Percentiles rank a stretch among this genome's conserved stretches.
Conservation (phyloP, 371 early-diverging fungal genomes). For the Batkoa obscura region DNA sequence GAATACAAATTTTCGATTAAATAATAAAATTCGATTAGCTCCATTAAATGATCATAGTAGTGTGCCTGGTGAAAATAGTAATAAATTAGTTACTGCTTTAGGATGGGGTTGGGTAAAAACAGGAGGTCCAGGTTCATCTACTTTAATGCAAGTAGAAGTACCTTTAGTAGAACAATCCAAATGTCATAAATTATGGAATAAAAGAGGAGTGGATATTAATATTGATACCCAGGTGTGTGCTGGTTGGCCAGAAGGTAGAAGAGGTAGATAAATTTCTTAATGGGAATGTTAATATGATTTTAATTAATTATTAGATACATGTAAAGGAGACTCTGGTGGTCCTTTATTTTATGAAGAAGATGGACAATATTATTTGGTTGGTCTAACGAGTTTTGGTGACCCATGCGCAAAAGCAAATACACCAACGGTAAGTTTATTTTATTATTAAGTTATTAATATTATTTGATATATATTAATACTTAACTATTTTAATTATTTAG, state of each 20-base stretch:
- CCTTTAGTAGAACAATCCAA: background rate
- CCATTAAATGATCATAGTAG: background rate
- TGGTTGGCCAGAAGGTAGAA: constrained; percentile 3
- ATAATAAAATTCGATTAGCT: background rate
- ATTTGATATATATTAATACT: too few relatives aligned
- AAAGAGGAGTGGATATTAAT: background rate
- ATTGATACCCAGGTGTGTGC: background rate
- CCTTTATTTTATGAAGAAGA: background rate
- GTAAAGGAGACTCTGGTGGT: constrained; percentile 4
- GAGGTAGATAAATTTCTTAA: background rate
- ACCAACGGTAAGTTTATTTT: background rate
- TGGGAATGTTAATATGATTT: background rate
- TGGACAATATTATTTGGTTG: background rate
- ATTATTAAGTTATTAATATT: background rate
- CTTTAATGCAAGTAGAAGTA: background rate
- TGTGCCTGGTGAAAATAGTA: background rate
- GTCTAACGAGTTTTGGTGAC: constrained; percentile 1
- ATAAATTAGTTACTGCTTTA: background rate
- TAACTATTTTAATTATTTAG: background rate
- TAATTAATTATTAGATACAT: background rate
- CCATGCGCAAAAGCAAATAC: constrained; percentile 2
- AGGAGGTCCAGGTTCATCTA: background rate
- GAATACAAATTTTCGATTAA: background rate
- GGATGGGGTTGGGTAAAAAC: constrained; percentile 1
- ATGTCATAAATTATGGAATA: background rate